Conservation (phyloP, 768 basidiomycete genomes). For the Crassisporium funariophilum region DNA sequence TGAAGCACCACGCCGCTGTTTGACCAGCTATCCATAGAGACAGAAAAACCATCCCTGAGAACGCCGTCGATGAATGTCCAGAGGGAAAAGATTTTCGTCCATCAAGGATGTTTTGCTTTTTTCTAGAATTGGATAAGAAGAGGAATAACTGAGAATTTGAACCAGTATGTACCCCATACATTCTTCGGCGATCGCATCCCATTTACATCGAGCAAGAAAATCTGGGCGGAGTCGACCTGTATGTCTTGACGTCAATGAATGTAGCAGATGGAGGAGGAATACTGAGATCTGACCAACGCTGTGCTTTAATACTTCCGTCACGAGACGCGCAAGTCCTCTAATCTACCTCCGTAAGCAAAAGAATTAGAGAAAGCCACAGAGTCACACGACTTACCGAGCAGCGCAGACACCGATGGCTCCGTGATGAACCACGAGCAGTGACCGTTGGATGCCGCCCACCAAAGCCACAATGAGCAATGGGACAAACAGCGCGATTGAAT, state of each 20-base stretch:
- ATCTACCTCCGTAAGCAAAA: constrained; percentile 8
- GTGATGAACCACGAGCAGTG: constrained; percentile 58
- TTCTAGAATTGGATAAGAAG: constrained; percentile 22
- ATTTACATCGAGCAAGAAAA: constrained; percentile 66
- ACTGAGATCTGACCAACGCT: constrained; percentile 46
- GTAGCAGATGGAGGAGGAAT: neutral
- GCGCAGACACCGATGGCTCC: constrained; percentile 53
- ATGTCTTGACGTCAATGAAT: neutral
- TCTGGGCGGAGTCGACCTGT: constrained; percentile 63
- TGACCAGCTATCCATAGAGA: constrained; percentile 66
- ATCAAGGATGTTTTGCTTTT: constrained; percentile 40
- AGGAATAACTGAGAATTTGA: neutral
- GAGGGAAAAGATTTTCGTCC: constrained; percentile 69
- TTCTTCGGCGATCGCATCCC: constrained; percentile 45
- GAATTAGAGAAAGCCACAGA: constrained; percentile 1
- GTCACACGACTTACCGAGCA: constrained; percentile 28
- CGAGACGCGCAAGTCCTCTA: constrained; percentile 48
- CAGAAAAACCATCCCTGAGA: constrained; percentile 64
- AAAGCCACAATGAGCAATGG: constrained; percentile 44
- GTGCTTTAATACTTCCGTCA: constrained; percentile 58
- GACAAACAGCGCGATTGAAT: constrained; percentile 45
- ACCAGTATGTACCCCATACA: constrained; percentile 60
- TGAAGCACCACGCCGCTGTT: constrained; percentile 61
- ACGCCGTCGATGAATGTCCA: constrained; percentile 69
- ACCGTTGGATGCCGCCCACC: constrained; percentile 42